phyloP scores from a whole-genome alignment of 768 basidiomycete genomes.

The Mycena crocata region DNA sequence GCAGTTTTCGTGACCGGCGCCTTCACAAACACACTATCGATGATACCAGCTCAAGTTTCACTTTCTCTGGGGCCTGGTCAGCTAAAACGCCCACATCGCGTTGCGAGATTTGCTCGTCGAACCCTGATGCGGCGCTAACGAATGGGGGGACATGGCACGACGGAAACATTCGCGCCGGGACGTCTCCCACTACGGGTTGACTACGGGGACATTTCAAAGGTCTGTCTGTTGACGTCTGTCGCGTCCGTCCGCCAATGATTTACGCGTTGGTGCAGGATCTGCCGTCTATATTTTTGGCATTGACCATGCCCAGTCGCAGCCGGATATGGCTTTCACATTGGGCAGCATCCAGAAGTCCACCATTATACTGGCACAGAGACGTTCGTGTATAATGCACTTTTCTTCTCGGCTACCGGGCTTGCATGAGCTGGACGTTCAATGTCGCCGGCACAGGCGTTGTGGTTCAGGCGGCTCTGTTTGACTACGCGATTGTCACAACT shows the following conservation, averaged over 20 bases:
- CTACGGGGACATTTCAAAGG: constrained; percentile 27
- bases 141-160: constrained; percentile 24
- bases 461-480: constrained; percentile 23
- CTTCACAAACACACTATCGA: constrained; percentile 25
- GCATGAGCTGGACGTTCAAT: constrained; percentile 20
- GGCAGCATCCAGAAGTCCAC: constrained; percentile 13
- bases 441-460: neutral
- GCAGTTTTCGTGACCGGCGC: neutral
- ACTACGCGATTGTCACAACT: constrained; percentile 26
- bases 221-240: neutral
- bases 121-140: constrained; percentile 2
- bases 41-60: constrained; percentile 22
- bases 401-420: constrained; percentile 24
- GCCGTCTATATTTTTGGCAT: constrained; percentile 30
- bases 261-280: constrained; percentile 12
- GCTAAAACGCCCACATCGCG: constrained; percentile 16
- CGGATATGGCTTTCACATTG: constrained; percentile 23
- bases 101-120: constrained; percentile 15
- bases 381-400: constrained; percentile 15
- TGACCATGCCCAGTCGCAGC: constrained; percentile 8
- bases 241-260: neutral
- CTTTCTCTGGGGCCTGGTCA: constrained; percentile 24
- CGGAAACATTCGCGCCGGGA: constrained; percentile 9
- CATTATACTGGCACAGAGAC: constrained; percentile 23
- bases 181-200: constrained; percentile 14